Conservation (phyloP, 345 rosid species). For the Rhodomyrtus tomentosa region DNA sequence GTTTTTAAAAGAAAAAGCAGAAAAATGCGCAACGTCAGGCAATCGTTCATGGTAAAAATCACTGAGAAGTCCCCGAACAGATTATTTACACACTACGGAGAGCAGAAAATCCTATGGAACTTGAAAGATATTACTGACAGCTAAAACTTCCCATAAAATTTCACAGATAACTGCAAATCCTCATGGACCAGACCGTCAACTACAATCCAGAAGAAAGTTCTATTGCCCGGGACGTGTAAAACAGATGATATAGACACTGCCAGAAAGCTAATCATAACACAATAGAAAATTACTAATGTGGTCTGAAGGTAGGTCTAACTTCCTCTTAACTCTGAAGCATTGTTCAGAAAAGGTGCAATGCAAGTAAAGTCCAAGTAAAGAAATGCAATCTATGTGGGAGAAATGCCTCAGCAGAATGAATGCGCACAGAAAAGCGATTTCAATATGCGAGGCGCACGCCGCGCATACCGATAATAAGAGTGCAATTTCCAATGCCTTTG, state of each 20-base stretch:
- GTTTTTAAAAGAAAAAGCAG: neutral
- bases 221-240: neutral
- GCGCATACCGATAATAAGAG: constrained; percentile 56
- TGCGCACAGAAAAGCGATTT: neutral
- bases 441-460: neutral
- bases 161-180: neutral
- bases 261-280: neutral
- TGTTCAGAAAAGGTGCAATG: neutral
- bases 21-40: neutral
- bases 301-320: neutral
- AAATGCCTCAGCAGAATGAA: neutral
- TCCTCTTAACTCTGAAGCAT: neutral
- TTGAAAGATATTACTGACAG: no score
- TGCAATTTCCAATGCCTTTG: constrained; percentile 89
- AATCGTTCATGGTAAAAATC: neutral
- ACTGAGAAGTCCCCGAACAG: neutral
- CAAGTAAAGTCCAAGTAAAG: neutral
- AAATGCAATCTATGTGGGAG: neutral
- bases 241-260: neutral
- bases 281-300: neutral
- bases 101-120: neutral
- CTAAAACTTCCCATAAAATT: no score
- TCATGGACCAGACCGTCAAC: neutral
- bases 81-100: neutral
- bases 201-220: neutral